Conservation (phyloP, 805 yeast genomes). For the Zygotorulaspora chibaensis region DNA sequence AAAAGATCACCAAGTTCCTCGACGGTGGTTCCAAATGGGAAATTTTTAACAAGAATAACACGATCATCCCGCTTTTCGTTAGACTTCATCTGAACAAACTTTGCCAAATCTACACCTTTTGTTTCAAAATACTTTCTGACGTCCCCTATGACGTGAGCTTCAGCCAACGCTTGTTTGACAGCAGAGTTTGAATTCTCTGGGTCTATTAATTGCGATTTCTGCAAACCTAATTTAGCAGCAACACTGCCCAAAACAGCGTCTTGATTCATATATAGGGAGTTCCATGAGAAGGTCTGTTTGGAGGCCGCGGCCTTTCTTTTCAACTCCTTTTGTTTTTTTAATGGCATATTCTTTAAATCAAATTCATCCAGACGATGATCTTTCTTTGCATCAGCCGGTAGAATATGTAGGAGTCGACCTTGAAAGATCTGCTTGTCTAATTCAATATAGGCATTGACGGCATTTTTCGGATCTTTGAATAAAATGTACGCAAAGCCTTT, state of each 20-base stretch:
- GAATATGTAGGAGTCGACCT: conserved; percentile 85
- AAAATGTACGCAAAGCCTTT: conserved; percentile 90
- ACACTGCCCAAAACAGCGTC: conserved; percentile 92
- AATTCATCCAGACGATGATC: conserved; percentile 84
- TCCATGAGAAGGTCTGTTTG: conserved; percentile 89
- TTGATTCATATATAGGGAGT: conserved; percentile 80
- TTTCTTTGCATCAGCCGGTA: conserved; percentile 81
- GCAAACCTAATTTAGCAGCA: conserved; percentile 76
- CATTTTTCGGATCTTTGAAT: conserved; percentile 64
- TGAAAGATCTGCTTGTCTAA: conserved; percentile 89
- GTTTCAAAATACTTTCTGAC: conserved; percentile 82
- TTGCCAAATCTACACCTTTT: conserved; percentile 77
- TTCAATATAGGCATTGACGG: conserved; percentile 65
- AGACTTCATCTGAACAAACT: conserved; percentile 48
- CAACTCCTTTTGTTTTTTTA: conserved; percentile 85
- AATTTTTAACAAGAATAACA: conserved; percentile 79
- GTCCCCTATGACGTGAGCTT: conserved; percentile 90
- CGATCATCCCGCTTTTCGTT: conserved; percentile 66
- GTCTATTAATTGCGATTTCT: conserved; percentile 79
- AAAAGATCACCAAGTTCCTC: conserved; percentile 83
- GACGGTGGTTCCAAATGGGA: conserved; percentile 79
- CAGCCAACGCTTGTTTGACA: conserved; percentile 95
- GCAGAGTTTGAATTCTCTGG: conserved; percentile 85
- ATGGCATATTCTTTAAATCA: conserved; percentile 83
- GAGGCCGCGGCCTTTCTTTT: conserved; percentile 81